Conservation (phyloP, 169 alveolate genomes). For the Perkinsus olseni region DNA sequence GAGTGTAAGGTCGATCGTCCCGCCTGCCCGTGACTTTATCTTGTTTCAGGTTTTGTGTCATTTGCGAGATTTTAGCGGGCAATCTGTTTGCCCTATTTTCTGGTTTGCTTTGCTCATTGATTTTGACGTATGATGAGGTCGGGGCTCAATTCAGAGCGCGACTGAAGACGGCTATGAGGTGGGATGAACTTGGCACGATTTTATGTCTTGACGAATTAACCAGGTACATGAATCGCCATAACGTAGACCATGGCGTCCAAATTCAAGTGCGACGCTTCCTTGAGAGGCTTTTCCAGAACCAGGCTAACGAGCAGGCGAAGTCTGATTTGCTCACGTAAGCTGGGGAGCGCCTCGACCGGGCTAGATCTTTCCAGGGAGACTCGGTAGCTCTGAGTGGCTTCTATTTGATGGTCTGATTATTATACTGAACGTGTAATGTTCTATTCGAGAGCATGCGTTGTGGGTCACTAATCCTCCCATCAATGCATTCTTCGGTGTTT, state of each 20-base stretch:
- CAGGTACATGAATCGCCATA: background rate
- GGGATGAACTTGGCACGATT: background rate
- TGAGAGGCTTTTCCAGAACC: background rate
- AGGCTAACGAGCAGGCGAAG: background rate
- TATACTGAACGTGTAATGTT: too few species aligned
- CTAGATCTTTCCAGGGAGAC: too few species aligned
- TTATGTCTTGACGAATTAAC: too few species aligned
- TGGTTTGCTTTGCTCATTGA: background rate
- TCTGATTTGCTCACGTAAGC: background rate
- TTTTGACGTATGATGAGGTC: background rate
- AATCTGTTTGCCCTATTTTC: background rate
- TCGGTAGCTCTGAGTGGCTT: too few species aligned
- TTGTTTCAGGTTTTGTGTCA: background rate
- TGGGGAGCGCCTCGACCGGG: background rate
- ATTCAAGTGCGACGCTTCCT: background rate
- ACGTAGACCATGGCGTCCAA: background rate
- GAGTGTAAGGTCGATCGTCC: background rate
- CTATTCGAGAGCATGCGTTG: too few species aligned
- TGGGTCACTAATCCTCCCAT: too few species aligned
- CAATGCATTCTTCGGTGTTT: too few species aligned
- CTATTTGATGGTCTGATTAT: too few species aligned
- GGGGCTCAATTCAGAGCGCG: background rate
- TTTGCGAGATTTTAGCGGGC: background rate
- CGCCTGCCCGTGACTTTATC: background rate
- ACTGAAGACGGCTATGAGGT: background rate